A percentile compares a stretch with the other conserved stretches of the same genome.
Evolutionary conservation across 192 early-diverging fungal species (phyloP).

Genomic region (Phycomyces nitens): DNA sequence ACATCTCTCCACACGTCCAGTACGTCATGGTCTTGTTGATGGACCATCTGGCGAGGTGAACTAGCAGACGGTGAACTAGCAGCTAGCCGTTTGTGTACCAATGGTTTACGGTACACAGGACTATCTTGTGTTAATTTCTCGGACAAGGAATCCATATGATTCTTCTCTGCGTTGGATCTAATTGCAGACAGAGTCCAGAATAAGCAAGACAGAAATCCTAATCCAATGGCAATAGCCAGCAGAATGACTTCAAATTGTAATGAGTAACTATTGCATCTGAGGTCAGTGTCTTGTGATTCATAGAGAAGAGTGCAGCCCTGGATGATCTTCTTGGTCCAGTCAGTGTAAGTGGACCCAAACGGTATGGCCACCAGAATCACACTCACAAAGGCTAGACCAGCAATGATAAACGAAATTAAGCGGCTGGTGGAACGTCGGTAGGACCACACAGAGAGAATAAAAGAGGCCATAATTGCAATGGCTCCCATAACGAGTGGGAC

Average conservation of each 20-base stretch:
- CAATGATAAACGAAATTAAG: not conserved
- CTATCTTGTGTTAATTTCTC: not conserved
- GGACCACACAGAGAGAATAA: not conserved
- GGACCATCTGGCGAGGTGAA: not conserved
- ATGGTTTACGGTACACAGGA: not conserved
- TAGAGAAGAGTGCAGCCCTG: not conserved
- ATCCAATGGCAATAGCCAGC: not conserved
- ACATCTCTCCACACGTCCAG: too few species aligned
- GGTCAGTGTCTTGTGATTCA: not conserved
- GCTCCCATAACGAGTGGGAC: slow-evolving; percentile 3
- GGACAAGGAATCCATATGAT: not conserved
- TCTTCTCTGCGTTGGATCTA: not conserved
- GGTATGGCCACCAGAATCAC: not conserved
- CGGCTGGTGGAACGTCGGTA: not conserved
- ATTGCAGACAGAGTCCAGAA: not conserved
- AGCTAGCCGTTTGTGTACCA: not conserved
- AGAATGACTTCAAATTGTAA: slow-evolving; percentile 3
- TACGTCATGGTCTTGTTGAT: too few species aligned
- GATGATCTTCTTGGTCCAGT: slow-evolving; percentile 1
- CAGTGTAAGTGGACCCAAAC: slow-evolving; percentile 5
- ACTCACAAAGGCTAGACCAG: not conserved
- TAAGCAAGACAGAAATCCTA: not conserved
- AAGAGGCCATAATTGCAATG: not conserved
- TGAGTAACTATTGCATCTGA: not conserved
- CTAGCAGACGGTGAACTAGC: not conserved